Evolutionary conservation across 164 flowering plant species (phyloP), one percentile per base, ranked within the genome.

Genomic region (Saururus chinensis): DNA sequence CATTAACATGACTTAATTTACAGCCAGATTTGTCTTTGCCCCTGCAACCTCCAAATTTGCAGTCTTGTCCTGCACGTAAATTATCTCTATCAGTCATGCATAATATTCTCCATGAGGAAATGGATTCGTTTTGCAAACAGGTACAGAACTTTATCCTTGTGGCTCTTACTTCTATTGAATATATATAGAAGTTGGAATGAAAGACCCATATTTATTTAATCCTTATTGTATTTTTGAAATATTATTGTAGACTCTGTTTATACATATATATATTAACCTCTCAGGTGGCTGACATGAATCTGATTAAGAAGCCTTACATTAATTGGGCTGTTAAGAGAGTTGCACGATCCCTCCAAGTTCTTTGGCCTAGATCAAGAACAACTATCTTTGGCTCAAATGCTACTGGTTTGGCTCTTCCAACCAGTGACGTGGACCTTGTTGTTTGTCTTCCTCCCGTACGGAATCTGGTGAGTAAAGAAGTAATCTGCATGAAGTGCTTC

Each of bases 401-500:
- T 59, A 89, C 97, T 68, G 97, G 97, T 53, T 79, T 92, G 75
- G 82, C 97, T 61, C 95, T 89, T 74, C 98, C 97, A 40, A 74
- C 88, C 16, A 92, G 98, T 82, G 98, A 92, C 76, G 93, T 92
- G 66, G 98, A 92, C 76, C 96, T 92, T 75, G 98, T 92, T 64
- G 92, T 92, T 69, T 81, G 87, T 75, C 96, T 92, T 55, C 98
- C 98, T 64, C 98, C 98, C 42, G 98, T 92, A 65, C 80, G 98
- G 71, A 92, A 92, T 74, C 71, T 92, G 92, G 98, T 92, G 70
- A 37, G 45, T 58, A 22, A 19, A 14, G 5, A 25, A 19, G 20
- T 58, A 21, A 1, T 58, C 1, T 26, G 11, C 16, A 30, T 22
- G 23, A 8, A 19, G 45, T 58, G 37, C 45, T 58, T 13, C 19